A percentile compares a stretch with the other conserved stretches of the same genome.
These are phyloP conservation scores for Vitellaria paradoxa DNA, from an alignment of 179 eudicot genomes.

Conservation along the genomic window DNA sequence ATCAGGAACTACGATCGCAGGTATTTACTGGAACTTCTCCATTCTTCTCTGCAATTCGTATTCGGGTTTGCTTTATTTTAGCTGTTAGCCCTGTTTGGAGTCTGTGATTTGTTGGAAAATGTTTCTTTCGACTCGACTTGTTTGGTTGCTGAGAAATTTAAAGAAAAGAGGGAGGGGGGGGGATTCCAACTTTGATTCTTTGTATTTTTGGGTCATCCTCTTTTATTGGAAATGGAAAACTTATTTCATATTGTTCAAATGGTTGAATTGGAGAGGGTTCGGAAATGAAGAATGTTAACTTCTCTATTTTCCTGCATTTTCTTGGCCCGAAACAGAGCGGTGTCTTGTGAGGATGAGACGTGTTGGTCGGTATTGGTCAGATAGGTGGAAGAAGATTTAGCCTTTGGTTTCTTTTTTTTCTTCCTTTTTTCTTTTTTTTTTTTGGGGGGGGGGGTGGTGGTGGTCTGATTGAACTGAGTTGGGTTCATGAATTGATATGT, in stretches of 20 bases:
- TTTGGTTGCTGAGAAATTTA: slow-evolving; percentile 6
- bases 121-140: not conserved
- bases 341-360: not conserved
- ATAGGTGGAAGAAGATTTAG: too few relatives aligned
- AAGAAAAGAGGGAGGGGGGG: not conserved
- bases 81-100: not conserved
- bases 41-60: not conserved
- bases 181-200: too few relatives aligned
- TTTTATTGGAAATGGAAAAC: too few relatives aligned
- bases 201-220: too few relatives aligned
- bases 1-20: not conserved
- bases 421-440: not conserved
- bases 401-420: not conserved
- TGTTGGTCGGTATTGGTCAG: not conserved
- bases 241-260: not conserved
- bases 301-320: slow-evolving; percentile 1
- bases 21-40: not conserved
- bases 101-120: not conserved
- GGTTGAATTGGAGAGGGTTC: not conserved
- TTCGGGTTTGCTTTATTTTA: not conserved
- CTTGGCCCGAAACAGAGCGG: not conserved
- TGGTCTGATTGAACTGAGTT: not conserved
- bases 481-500: not conserved
- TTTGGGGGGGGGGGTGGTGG: too few relatives aligned
- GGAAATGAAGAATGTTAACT: not conserved